Conservation (phyloP, 805 yeast species). For the Yarrowia keelungensis region DNA sequence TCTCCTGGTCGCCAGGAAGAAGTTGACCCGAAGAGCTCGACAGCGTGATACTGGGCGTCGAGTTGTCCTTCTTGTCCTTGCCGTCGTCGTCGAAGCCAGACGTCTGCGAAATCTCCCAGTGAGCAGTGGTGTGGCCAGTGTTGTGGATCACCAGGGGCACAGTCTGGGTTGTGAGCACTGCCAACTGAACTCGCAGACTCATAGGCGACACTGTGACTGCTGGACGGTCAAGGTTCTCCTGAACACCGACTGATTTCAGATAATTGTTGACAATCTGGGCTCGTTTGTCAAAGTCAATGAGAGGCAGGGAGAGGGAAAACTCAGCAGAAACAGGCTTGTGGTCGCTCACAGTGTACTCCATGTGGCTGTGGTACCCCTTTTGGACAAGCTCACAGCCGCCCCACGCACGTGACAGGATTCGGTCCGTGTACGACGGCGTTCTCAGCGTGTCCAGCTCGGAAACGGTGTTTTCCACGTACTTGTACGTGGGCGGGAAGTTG, state of each 20-base stretch:
- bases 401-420: constrained; percentile 49
- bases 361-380: constrained; percentile 45
- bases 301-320: constrained; percentile 48
- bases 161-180: constrained; percentile 45
- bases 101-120: constrained; percentile 51
- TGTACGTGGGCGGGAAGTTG: constrained; percentile 63
- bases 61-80: constrained; percentile 41
- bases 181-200: constrained; percentile 47
- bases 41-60: constrained; percentile 40
- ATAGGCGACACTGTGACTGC: constrained; percentile 52
- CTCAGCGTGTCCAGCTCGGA: constrained; percentile 48
- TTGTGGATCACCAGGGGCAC: constrained; percentile 50
- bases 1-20: constrained; percentile 19
- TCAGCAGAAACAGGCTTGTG: constrained; percentile 62
- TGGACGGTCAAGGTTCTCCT: constrained; percentile 56
- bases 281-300: constrained; percentile 53
- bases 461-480: constrained; percentile 48
- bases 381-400: constrained; percentile 41
- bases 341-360: constrained; percentile 56
- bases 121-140: constrained; percentile 51
- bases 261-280: constrained; percentile 51
- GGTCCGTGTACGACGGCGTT: constrained; percentile 66
- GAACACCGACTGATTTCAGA: constrained; percentile 53
- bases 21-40: background rate
- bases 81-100: constrained; percentile 41